These are phyloP conservation scores for Pseudopithomyces chartarum DNA, from an alignment of 2,329 filamentous ascomycete species.

Conservation along the genomic window DNA sequence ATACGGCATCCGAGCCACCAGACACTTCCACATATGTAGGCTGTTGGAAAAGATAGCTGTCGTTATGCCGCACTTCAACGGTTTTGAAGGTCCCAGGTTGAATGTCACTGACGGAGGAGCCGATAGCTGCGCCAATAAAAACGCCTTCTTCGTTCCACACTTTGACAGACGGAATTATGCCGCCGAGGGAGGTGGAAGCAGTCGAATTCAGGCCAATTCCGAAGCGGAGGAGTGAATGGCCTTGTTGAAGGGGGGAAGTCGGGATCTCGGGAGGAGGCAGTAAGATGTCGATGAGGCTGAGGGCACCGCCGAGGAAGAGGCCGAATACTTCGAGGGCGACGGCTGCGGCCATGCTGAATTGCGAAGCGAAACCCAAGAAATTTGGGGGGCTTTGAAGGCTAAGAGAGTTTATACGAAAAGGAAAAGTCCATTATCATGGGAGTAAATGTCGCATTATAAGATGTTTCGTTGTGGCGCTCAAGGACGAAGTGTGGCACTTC, in stretches of 20 bases:
- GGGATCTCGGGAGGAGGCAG: not conserved
- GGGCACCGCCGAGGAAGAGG: not conserved
- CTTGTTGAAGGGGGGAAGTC: not conserved
- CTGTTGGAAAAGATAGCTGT: constrained; percentile 5
- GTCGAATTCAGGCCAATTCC: constrained; percentile 7
- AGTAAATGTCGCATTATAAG: not conserved
- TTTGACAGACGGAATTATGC: constrained; percentile 3
- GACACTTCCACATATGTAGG: constrained; percentile 6
- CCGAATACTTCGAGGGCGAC: constrained; percentile 6
- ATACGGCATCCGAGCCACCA: constrained; percentile 14
- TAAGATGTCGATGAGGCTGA: constrained; percentile 4
- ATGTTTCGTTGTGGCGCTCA: not conserved
- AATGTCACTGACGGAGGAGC: not conserved
- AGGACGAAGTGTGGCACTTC: not conserved
- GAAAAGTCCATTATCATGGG: not conserved
- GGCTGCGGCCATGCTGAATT: not conserved
- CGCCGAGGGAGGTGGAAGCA: not conserved
- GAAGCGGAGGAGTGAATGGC: constrained; percentile 6
- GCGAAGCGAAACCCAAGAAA: not conserved
- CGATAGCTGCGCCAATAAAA: not conserved
- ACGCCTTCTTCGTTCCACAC: constrained; percentile 7
- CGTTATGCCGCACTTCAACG: not conserved
- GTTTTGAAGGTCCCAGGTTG: not conserved
- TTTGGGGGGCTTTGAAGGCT: no score
- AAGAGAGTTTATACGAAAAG: no score